A percentile compares a stretch with the other conserved stretches of the same genome.
Conservation (phyloP, 805 yeast species). For the Candida ipomoeae region DNA sequence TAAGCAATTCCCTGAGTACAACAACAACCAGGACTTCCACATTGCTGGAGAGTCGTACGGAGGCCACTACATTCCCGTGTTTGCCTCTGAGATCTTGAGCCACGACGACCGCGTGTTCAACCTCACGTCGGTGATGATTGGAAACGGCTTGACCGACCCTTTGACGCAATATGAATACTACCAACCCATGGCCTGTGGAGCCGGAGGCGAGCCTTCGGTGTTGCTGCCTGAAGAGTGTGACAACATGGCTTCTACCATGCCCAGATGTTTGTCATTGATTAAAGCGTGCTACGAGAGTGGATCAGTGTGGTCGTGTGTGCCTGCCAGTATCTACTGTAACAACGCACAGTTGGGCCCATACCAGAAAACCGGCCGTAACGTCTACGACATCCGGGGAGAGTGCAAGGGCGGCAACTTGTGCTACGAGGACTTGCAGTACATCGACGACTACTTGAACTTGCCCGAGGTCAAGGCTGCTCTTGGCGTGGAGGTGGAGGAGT, state of each 20-base stretch:
- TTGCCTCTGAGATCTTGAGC: constrained; percentile 73
- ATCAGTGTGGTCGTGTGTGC: constrained; percentile 81
- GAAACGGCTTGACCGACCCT: constrained; percentile 90
- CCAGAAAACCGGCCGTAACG: constrained; percentile 75
- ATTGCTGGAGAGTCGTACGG: constrained; percentile 94
- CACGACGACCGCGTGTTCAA: constrained; percentile 38
- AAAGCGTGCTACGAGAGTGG: constrained; percentile 72
- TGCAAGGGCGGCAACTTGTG: constrained; percentile 73
- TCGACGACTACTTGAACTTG: constrained; percentile 74
- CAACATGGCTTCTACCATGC: constrained; percentile 55
- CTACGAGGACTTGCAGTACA: constrained; percentile 71
- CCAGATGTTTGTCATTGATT: constrained; percentile 74
- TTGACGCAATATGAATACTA: constrained; percentile 38
- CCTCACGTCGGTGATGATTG: constrained; percentile 66
- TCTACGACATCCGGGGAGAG: constrained; percentile 78
- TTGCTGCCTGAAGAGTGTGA: constrained; percentile 67
- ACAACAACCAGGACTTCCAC: constrained; percentile 52
- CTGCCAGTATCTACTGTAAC: constrained; percentile 88
- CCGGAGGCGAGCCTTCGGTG: constrained; percentile 78
- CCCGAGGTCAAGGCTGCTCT: constrained; percentile 73
- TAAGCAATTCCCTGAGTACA: constrained; percentile 73
- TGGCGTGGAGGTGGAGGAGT: constrained; percentile 85
- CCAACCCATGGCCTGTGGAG: constrained; percentile 91
- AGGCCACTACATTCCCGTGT: constrained; percentile 90
- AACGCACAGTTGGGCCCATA: constrained; percentile 63